Evolutionary conservation across 2,329 filamentous ascomycete species (phyloP).

Genomic region (Fusarium sp.): DNA sequence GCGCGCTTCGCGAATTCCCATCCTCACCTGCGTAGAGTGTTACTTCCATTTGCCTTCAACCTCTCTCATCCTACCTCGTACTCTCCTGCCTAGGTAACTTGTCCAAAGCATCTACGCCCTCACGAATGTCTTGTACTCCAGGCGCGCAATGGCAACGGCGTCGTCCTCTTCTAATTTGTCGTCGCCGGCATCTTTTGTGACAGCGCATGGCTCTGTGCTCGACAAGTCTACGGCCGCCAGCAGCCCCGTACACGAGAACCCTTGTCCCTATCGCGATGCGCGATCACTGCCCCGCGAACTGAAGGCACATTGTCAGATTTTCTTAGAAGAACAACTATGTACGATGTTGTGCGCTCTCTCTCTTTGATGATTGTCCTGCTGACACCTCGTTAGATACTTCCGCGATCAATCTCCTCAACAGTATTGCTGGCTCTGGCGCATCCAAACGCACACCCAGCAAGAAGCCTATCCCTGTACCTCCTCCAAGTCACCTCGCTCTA

Average conservation of each 20-base stretch:
- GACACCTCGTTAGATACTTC: constrained; percentile 47
- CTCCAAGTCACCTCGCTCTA: constrained; percentile 81
- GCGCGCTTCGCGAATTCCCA: constrained; percentile 40
- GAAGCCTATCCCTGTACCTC: constrained; percentile 74
- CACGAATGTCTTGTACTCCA: constrained; percentile 33
- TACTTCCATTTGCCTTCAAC: constrained; percentile 11
- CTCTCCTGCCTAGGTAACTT: not conserved
- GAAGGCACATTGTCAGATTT: constrained; percentile 77
- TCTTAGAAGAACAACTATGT: constrained; percentile 83
- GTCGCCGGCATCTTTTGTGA: constrained; percentile 56
- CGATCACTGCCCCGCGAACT: constrained; percentile 74
- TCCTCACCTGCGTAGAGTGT: constrained; percentile 40
- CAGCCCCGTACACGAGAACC: constrained; percentile 52
- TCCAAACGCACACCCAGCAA: constrained; percentile 47
- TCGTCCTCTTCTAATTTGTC: constrained; percentile 48
- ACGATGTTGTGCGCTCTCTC: constrained; percentile 45
- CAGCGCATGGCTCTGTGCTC: constrained; percentile 50
- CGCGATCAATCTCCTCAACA: constrained; percentile 75
- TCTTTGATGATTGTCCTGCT: not conserved
- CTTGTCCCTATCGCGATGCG: constrained; percentile 66
- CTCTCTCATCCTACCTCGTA: not conserved
- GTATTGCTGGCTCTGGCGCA: constrained; percentile 71
- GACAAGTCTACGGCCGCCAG: constrained; percentile 56
- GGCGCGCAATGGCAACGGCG: constrained; percentile 43
- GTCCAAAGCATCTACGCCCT: constrained; percentile 3